A percentile compares a stretch with the other conserved stretches of the same genome.
phyloP scores from a whole-genome alignment of 2,329 filamentous ascomycete genomes.

The Lasiodiplodia gonubiensis region DNA sequence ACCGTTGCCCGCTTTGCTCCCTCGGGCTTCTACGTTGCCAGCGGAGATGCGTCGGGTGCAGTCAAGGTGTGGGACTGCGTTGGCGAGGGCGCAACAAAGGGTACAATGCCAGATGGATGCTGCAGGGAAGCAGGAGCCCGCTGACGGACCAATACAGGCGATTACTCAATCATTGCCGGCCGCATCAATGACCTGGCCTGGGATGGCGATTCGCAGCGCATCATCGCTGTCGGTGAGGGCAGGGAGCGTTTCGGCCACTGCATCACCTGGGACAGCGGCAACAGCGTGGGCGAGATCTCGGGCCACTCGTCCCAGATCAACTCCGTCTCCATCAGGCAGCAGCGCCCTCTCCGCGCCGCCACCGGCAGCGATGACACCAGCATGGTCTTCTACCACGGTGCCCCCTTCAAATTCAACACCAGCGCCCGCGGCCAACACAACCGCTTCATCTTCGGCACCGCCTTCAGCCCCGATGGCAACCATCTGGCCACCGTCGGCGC shows the following conservation, averaged over 20 bases:
- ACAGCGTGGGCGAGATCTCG: slow-evolving; percentile 91
- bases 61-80: slow-evolving; percentile 92
- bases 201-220: slow-evolving; percentile 95
- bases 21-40: slow-evolving; percentile 92
- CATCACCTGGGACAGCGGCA: slow-evolving; percentile 91
- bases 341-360: slow-evolving; percentile 87
- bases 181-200: slow-evolving; percentile 96
- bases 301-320: slow-evolving; percentile 93
- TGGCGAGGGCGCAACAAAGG: slow-evolving; percentile 86
- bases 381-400: slow-evolving; percentile 90
- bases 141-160: slow-evolving; percentile 56
- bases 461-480: slow-evolving; percentile 87
- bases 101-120: slow-evolving; percentile 35
- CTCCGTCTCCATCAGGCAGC: slow-evolving; percentile 84
- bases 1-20: slow-evolving; percentile 94
- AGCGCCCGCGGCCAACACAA: slow-evolving; percentile 79
- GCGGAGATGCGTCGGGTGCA: slow-evolving; percentile 81
- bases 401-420: slow-evolving; percentile 94
- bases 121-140: background rate
- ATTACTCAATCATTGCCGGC: slow-evolving; percentile 93
- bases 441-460: slow-evolving; percentile 85
- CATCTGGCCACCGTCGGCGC: slow-evolving; percentile 85
- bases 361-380: slow-evolving; percentile 90
- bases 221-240: slow-evolving; percentile 95
- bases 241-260: slow-evolving; percentile 93